Percentiles rank a stretch among this genome's conserved stretches.
These are phyloP conservation scores for Setaria viridis DNA, from an alignment of 202 grass and related monocot species.

Conservation along the genomic window DNA sequence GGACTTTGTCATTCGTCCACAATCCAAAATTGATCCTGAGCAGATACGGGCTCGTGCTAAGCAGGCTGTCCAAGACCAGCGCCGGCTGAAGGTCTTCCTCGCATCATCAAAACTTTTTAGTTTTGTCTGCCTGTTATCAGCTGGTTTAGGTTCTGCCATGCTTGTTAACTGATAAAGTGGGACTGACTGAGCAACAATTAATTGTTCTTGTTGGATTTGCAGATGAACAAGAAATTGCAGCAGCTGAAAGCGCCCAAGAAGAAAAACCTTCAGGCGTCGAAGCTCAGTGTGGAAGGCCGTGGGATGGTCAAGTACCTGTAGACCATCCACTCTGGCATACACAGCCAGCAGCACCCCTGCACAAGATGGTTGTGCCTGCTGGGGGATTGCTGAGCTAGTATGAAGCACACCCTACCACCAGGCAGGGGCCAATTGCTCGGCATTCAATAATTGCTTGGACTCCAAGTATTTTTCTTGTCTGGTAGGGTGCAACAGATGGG, in stretches of 20 bases:
- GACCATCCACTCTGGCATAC: conserved; percentile 11
- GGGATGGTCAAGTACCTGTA: conserved; percentile 95
- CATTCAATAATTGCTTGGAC: conserved; percentile 42
- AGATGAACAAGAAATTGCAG: conserved; percentile 98
- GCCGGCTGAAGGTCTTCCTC: conserved; percentile 65
- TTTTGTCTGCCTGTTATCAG: background rate
- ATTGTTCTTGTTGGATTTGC: conserved; percentile 19
- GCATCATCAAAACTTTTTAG: background rate
- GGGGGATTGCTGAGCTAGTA: conserved; percentile 22
- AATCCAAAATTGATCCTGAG: conserved; percentile 88
- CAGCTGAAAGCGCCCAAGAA: conserved; percentile 91
- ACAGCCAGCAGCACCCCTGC: background rate
- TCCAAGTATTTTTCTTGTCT: conserved; percentile 28
- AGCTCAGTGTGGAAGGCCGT: conserved; percentile 90
- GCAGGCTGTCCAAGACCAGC: conserved; percentile 78
- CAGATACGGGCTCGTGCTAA: conserved; percentile 82
- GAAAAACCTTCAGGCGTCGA: conserved; percentile 95
- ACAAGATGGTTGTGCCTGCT: background rate
- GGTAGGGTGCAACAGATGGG: conserved; percentile 21
- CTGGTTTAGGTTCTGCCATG: conserved; percentile 1
- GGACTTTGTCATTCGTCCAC: conserved; percentile 89
- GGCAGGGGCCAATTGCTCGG: background rate
- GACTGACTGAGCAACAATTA: background rate
- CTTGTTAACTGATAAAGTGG: conserved; percentile 1
- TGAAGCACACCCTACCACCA: conserved; percentile 14